phyloP scores from a whole-genome alignment of 1,284 basidiomycete genomes.

The Exobasidium rhododendri region DNA sequence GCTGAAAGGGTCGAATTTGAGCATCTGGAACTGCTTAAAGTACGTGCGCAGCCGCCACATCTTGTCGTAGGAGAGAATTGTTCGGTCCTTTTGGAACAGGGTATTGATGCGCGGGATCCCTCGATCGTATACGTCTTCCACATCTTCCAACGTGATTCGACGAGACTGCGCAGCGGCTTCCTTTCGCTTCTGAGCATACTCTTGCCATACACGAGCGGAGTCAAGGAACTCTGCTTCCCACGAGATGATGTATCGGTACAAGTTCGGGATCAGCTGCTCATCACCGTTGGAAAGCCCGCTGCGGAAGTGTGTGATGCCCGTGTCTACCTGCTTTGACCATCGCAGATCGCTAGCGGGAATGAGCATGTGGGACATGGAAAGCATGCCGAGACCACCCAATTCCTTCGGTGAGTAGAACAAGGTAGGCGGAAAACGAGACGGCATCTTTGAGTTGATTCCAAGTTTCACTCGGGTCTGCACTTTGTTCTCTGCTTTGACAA shows the following conservation, averaged over 20 bases:
- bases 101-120: conserved; percentile 98
- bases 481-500: conserved; percentile 55
- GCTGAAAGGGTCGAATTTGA: conserved; percentile 89
- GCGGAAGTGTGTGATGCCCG: conserved; percentile 84
- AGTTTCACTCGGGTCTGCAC: conserved; percentile 98
- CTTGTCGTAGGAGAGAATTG: conserved; percentile 94
- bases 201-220: conserved; percentile 96
- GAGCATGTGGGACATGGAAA: conserved; percentile 98
- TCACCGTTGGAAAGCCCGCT: conserved; percentile 89
- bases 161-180: conserved; percentile 97
- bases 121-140: conserved; percentile 96
- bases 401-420: conserved; percentile 62
- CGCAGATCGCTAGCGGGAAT: conserved; percentile 95
- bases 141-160: conserved; percentile 92
- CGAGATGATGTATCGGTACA: conserved; percentile 96
- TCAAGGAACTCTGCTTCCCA: conserved; percentile 99
- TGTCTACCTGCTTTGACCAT: conserved; percentile 98
- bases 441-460: conserved; percentile 98
- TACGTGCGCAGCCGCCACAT: conserved; percentile 80
- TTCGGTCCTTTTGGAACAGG: conserved; percentile 94
- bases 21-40: conserved; percentile 94
- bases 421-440: conserved; percentile 78
- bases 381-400: conserved; percentile 89
- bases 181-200: conserved; percentile 99
- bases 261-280: conserved; percentile 68